Conservation (phyloP, 306 rosid genomes). For the Vigna nakashimae region DNA sequence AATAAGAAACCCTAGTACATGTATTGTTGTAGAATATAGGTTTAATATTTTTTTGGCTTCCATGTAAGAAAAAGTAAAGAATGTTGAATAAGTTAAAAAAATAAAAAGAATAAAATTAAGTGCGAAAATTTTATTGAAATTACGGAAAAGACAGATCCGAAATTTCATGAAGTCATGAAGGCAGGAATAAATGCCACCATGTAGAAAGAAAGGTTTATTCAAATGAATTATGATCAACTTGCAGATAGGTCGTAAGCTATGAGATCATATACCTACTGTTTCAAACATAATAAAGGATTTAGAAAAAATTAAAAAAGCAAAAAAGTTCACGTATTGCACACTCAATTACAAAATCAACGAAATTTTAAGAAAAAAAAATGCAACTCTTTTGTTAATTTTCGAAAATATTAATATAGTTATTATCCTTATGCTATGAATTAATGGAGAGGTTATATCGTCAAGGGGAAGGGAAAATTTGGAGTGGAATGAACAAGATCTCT, state of each 20-base stretch:
- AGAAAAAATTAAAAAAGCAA: not conserved
- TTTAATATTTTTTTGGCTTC: not conserved
- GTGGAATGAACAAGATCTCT: too few relatives aligned
- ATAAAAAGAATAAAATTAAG: not conserved
- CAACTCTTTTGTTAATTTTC: too few relatives aligned
- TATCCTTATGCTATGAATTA: too few relatives aligned
- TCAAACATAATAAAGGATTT: not conserved
- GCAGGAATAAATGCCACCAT: not conserved
- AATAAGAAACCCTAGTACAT: too few relatives aligned
- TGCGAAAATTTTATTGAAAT: not conserved
- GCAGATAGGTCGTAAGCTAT: conserved; percentile 38
- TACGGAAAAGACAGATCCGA: not conserved
- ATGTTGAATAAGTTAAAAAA: not conserved
- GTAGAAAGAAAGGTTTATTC: not conserved
- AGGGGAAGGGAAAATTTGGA: too few relatives aligned
- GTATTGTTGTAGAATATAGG: not conserved
- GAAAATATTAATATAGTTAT: too few relatives aligned
- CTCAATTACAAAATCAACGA: too few relatives aligned
- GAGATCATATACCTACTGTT: conserved; percentile 27
- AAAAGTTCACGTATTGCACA: not conserved
- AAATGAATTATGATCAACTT: conserved; percentile 48
- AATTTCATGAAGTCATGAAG: not conserved
- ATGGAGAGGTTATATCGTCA: too few relatives aligned
- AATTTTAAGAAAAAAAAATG: too few relatives aligned
- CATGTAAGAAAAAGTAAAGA: not conserved